Conservation (phyloP, 2,329 filamentous ascomycete species). For the Neoascochyta sp. region DNA sequence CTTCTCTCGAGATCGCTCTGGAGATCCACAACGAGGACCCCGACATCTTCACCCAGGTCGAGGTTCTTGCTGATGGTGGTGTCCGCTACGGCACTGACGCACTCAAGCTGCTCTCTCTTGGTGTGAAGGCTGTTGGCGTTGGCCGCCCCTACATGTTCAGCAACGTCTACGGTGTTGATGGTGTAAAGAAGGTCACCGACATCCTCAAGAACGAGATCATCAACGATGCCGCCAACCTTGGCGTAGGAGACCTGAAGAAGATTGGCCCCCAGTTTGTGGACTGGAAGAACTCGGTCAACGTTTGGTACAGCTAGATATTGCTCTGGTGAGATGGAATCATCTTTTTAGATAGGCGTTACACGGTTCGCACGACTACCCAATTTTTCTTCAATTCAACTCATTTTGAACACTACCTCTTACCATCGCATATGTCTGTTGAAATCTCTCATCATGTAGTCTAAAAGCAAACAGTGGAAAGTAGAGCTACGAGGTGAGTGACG, state of each 20-base stretch:
- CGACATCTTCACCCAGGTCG: slow-evolving; percentile 39
- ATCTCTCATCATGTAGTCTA: no score
- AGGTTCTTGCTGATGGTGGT: slow-evolving; percentile 42
- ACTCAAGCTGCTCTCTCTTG: slow-evolving; percentile 39
- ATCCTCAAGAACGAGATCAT: slow-evolving; percentile 52
- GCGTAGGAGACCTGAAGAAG: slow-evolving; percentile 29
- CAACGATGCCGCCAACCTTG: slow-evolving; percentile 34
- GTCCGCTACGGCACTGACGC: slow-evolving; percentile 41
- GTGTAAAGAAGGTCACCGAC: slow-evolving; percentile 55
- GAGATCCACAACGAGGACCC: slow-evolving; percentile 62
- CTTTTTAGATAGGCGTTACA: no score
- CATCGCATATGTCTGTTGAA: no score
- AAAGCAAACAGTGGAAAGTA: no score
- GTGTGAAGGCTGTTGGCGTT: slow-evolving; percentile 43
- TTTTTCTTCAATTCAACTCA: no score
- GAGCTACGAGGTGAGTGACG: no score
- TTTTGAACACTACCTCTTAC: no score
- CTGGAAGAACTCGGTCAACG: slow-evolving; percentile 14
- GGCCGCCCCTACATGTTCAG: slow-evolving; percentile 52
- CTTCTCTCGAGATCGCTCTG: slow-evolving; percentile 69
- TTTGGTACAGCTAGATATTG: slow-evolving; percentile 14
- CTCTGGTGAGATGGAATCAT: no score
- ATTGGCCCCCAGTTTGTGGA: slow-evolving; percentile 24
- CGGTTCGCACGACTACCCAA: no score
- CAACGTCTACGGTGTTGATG: slow-evolving; percentile 56